Conservation (phyloP, 208 protist genomes). For the Trypanosoma scelopori region DNA sequence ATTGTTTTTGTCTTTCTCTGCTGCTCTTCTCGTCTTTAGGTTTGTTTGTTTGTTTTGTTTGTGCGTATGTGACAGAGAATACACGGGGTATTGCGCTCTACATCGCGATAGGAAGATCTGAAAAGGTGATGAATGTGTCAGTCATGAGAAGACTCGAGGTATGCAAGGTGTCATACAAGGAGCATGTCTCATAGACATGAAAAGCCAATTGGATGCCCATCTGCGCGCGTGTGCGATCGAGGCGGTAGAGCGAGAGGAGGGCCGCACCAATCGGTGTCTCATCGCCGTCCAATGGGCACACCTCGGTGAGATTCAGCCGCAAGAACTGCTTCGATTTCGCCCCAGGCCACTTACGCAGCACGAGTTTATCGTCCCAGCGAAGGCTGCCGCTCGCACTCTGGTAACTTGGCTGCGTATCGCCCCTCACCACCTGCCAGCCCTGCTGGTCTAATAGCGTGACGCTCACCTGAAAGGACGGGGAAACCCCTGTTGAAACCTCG, state of each 20-base stretch:
- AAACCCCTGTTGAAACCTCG: conserved; percentile 67
- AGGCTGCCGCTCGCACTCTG: conserved; percentile 85
- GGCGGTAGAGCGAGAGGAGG: conserved; percentile 72
- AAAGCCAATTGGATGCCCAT: conserved; percentile 79
- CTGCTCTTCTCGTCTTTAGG: not conserved
- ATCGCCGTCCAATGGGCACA: conserved; percentile 76
- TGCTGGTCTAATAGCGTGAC: conserved; percentile 82
- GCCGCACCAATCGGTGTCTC: conserved; percentile 84
- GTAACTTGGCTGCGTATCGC: conserved; percentile 83
- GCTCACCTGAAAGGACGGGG: conserved; percentile 83
- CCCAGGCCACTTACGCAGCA: conserved; percentile 85
- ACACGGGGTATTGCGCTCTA: not conserved
- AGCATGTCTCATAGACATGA: conserved; percentile 91
- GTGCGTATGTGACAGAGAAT: too few relatives aligned
- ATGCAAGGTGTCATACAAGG: conserved; percentile 83
- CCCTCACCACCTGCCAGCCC: conserved; percentile 78
- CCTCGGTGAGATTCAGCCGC: conserved; percentile 88
- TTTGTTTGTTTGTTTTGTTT: too few relatives aligned
- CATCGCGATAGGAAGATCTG: conserved; percentile 34
- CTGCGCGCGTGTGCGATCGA: conserved; percentile 57
- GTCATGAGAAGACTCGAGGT: conserved; percentile 84
- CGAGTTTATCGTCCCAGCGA: conserved; percentile 79
- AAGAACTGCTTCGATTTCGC: conserved; percentile 78
- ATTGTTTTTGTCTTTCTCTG: too few relatives aligned
- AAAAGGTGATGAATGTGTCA: conserved; percentile 79